These are phyloP conservation scores for Phytopythium delawarense DNA, from an alignment of 352 stramenopile genomes.

Conservation along the genomic window DNA sequence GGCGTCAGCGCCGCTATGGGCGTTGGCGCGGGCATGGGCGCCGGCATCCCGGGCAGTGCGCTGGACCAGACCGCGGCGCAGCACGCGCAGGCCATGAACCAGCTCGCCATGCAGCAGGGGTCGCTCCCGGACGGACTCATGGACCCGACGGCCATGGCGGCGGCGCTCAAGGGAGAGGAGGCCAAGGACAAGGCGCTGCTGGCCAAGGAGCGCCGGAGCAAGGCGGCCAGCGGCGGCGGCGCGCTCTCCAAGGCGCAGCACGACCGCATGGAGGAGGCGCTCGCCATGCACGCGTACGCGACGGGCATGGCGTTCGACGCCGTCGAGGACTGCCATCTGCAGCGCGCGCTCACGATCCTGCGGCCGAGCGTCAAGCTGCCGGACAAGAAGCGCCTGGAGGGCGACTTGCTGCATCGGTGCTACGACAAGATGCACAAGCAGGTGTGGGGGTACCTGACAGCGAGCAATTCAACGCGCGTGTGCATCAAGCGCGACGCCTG, in stretches of 20 bases:
- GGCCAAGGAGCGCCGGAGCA: conserved; percentile 37
- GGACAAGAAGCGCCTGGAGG: conserved; percentile 68
- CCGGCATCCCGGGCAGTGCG: conserved; percentile 18
- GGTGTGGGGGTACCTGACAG: conserved; percentile 69
- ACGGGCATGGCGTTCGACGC: conserved; percentile 78
- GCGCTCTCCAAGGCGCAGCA: conserved; percentile 56
- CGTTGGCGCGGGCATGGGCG: conserved; percentile 13
- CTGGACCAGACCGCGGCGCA: conserved; percentile 51
- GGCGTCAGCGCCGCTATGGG: conserved; percentile 13
- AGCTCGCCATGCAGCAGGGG: conserved; percentile 71
- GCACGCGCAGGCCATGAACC: conserved; percentile 56
- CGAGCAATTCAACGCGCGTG: conserved; percentile 46
- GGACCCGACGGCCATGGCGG: conserved; percentile 41
- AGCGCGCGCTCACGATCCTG: conserved; percentile 58
- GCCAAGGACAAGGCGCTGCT: conserved; percentile 8
- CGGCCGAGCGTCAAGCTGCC: conserved; percentile 51
- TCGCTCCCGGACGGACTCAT: conserved; percentile 59
- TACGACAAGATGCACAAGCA: conserved; percentile 87
- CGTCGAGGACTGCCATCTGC: conserved; percentile 67
- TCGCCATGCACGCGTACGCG: conserved; percentile 81
- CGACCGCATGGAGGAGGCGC: conserved; percentile 69
- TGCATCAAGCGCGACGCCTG: conserved; percentile 79
- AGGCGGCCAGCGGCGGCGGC: conserved; percentile 18
- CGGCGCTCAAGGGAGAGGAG: conserved; percentile 48
- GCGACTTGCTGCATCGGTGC: conserved; percentile 56